These are phyloP conservation scores for Plasmodium malariae DNA, from an alignment of 169 alveolate genomes.

Conservation along the genomic window DNA sequence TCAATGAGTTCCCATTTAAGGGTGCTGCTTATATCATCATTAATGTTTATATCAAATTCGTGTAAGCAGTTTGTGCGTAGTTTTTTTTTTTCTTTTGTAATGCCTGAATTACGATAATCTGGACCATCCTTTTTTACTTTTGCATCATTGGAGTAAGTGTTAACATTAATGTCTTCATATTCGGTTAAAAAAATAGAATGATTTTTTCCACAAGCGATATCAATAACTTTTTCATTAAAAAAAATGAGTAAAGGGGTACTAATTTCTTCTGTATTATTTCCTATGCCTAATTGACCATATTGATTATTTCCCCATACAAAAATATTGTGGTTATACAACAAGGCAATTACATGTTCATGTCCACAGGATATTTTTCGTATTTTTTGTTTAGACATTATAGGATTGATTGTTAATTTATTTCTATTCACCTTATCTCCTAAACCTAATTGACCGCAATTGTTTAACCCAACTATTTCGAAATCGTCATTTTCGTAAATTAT, in stretches of 20 bases:
- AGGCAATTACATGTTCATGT: constrained; percentile 88
- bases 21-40: constrained; percentile 7
- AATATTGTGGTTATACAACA: constrained; percentile 90
- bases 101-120: background rate
- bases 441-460: constrained; percentile 58
- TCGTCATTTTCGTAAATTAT: constrained; percentile 65
- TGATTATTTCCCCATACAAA: constrained; percentile 96
- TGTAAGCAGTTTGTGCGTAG: constrained; percentile 5
- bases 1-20: background rate
- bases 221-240: constrained; percentile 68
- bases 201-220: constrained; percentile 64
- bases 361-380: constrained; percentile 91
- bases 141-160: background rate
- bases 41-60: constrained; percentile 33
- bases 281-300: constrained; percentile 94
- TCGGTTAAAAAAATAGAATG: constrained; percentile 73
- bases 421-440: constrained; percentile 71
- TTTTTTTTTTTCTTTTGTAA: constrained; percentile 6
- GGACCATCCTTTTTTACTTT: background rate
- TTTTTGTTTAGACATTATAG: constrained; percentile 79
- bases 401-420: constrained; percentile 53
- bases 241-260: constrained; percentile 49
- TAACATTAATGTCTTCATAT: background rate
- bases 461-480: constrained; percentile 64
- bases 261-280: constrained; percentile 55